phyloP scores from a whole-genome alignment of 768 basidiomycete species.

The Gautieria morchelliformis region DNA sequence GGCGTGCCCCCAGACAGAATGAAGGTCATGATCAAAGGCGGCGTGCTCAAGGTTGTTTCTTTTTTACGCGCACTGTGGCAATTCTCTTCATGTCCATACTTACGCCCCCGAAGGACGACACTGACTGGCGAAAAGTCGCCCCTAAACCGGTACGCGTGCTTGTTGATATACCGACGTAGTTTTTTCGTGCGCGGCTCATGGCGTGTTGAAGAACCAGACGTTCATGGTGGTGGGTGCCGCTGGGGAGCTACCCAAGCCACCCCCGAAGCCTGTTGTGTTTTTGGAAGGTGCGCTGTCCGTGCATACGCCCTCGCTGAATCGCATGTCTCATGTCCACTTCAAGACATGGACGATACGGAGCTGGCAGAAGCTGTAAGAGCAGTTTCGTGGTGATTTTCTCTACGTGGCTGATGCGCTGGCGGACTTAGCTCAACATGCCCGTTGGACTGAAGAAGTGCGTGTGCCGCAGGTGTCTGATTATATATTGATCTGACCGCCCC shows the following conservation, averaged over 20 bases:
- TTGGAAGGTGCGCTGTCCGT: slow-evolving; percentile 54
- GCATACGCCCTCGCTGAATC: not conserved
- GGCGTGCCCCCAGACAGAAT: slow-evolving; percentile 86
- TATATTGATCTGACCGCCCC: not conserved
- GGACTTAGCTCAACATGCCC: slow-evolving; percentile 57
- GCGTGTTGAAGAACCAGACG: slow-evolving; percentile 56
- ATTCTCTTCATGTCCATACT: not conserved
- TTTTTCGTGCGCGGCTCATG: not conserved
- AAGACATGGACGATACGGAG: slow-evolving; percentile 79
- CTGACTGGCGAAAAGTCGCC: slow-evolving; percentile 73
- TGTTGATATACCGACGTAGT: not conserved
- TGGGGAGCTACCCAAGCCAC: slow-evolving; percentile 85
- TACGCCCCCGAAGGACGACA: slow-evolving; percentile 57
- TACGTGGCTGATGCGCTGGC: slow-evolving; percentile 8
- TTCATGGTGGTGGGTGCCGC: slow-evolving; percentile 93
- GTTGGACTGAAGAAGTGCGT: slow-evolving; percentile 69
- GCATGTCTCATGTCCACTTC: not conserved
- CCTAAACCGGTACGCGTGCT: slow-evolving; percentile 64
- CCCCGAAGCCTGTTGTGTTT: slow-evolving; percentile 69
- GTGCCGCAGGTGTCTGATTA: not conserved
- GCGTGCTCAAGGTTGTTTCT: slow-evolving; percentile 69
- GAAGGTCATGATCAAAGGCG: slow-evolving; percentile 96
- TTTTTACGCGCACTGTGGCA: slow-evolving; percentile 12
- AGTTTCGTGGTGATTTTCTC: not conserved
- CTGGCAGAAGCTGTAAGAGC: slow-evolving; percentile 67